Base-by-base conservation (phyloP, 2,329 filamentous ascomycete species). In the Botrytis fragariae region DNA sequence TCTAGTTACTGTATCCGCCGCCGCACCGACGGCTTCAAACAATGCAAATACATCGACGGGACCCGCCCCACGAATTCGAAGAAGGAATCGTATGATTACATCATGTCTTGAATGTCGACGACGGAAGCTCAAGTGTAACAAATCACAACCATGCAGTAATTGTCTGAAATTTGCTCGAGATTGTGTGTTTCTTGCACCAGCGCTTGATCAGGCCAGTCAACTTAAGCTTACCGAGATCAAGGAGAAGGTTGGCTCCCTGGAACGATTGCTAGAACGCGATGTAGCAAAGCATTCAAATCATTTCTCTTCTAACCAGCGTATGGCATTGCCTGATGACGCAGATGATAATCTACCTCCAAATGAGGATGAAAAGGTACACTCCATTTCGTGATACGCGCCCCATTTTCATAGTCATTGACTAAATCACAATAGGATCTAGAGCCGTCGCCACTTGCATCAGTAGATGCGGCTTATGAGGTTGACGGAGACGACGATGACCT, bases 91-190 rank as follows among this genome's bases (percentile, higher is more conserved):
- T 79, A 87, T 91, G 85, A 91, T 93, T 81, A 87, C 88, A 75
- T 91, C 89, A 42, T 93, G 90, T 80, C 86, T 91, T 48, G 89
- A 92, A 81, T 93, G 91, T 80, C 87, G 93, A 57, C 88, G 92
- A 35, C 87, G 93, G 59, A 95, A 95, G 82, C 84, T 94, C 72
- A 93, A 92, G 81, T 95, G 93, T 83, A 91, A 93, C 83, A 93
- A 93, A 80, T 82, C 85, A 32, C 87, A 91, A 69, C 91, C 93
- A 74, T 95, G 92, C 80, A 86, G 85, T 25, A 80, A 79, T 60
- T 80, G 80, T 51, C 69, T 78, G 2, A 81, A 85, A 69, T 85
- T 84, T 79, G 78, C 80, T n/a, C 83, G 86, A 29, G 84, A 86
- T 76, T 88, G 87, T 77, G 81, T 81, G 9, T 81, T 81, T 69